A percentile compares a stretch with the other conserved stretches of the same genome.
Evolutionary conservation across 139 green algal species (phyloP).

Genomic region (Chlorella vulgaris): DNA sequence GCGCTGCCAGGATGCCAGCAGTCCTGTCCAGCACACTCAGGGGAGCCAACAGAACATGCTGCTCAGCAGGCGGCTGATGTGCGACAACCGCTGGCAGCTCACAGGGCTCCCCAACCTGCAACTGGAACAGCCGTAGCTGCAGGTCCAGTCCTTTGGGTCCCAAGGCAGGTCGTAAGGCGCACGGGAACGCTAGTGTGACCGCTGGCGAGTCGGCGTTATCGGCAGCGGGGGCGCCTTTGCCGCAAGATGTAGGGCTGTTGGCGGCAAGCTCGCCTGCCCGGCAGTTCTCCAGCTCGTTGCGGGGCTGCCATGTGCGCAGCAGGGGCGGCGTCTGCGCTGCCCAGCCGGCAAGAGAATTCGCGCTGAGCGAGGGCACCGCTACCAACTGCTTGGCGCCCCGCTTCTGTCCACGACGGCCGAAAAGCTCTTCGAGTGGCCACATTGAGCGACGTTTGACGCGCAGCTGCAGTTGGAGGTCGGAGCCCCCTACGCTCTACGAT

Average conservation of each 20-base stretch:
- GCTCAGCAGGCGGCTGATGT: background rate
- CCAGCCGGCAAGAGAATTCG: too few species aligned
- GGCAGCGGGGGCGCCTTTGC: background rate
- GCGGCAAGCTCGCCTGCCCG: too few species aligned
- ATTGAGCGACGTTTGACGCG: too few species aligned
- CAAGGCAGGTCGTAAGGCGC: conserved; percentile 8
- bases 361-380: too few species aligned
- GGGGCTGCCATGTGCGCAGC: too few species aligned
- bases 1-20: conserved; percentile 15
- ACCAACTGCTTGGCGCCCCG: too few species aligned
- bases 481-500: too few species aligned
- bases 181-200: background rate
- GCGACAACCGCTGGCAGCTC: background rate
- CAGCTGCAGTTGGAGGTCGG: too few species aligned
- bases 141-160: conserved; percentile 5
- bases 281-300: too few species aligned
- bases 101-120: background rate
- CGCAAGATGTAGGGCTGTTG: background rate
- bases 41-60: background rate
- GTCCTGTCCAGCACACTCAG: conserved; percentile 7
- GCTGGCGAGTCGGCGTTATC: background rate
- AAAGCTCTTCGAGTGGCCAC: too few species aligned
- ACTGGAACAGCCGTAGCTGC: conserved; percentile 7
- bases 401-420: too few species aligned
- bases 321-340: too few species aligned